Evolutionary conservation across 441 rosid genomes (phyloP), one percentile per base, ranked within the genome.

Genomic region (Brassica hybrid): DNA sequence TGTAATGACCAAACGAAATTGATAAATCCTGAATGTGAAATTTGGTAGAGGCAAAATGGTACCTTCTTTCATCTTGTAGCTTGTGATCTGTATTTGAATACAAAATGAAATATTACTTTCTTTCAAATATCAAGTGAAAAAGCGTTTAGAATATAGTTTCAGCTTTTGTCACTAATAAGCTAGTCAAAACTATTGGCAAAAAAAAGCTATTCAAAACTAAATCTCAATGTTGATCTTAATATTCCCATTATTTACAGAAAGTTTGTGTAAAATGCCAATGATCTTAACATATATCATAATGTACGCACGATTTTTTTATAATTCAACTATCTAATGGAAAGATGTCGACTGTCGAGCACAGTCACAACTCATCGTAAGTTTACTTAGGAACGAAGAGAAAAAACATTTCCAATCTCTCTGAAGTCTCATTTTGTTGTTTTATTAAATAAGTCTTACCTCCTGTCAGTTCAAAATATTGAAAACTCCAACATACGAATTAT

Each of bases 311-410:
- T 8, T 6, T 13, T 45, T 52, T 52, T 16, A 14, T 50, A 6
- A 2, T 50, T 52, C 10, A 8, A 11, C 32, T 58, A 8, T 56
- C n/a, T 59, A 12, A 25, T 21, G 63, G 0, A 54, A 54, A 57
- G 62, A 57, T 13, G 10, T 27, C 32, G 32, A 27, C 30, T n/a
- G n/a, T 5, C 12, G 12, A 13, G 5, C 32, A 60, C 65, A 60
- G 16, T 60, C 38, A 25, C 36, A 60, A 25, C 6, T 60, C 17
- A 13, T 25, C 38, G 4, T 6, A 25, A 25, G 65, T 60, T 60
- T 60, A 60, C 65, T 13, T 60, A 60, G 36, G 38, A 7, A 60
- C 8, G 38, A 13, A 60, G 38, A 60, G 65, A 60, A 60, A 54
- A 57, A 10, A 60, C 38, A 25, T 52, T 12, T 6, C 34, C 17